Conservation (phyloP, 345 rosid genomes). For the Fremontodendron californicum region DNA sequence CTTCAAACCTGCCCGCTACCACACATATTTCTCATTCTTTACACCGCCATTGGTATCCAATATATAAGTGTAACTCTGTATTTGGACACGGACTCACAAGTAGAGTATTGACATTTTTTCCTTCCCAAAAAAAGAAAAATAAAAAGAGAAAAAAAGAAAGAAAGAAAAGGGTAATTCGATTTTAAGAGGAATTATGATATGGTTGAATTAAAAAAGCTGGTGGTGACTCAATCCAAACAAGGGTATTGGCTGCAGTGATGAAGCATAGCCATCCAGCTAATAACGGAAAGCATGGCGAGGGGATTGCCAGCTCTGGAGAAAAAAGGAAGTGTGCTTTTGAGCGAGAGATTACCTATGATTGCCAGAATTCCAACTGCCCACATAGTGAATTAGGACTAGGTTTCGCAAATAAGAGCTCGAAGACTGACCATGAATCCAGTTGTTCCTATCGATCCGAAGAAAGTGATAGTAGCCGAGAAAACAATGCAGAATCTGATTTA, state of each 20-base stretch:
- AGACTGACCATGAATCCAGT: not conserved
- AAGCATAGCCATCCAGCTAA: conserved; percentile 12
- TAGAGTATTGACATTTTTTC: no score
- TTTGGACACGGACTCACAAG: not conserved
- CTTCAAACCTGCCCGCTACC: not conserved
- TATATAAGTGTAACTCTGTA: not conserved
- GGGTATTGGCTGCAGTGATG: conserved; percentile 56
- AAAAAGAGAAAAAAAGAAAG: no score
- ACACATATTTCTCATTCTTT: not conserved
- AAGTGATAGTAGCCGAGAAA: not conserved
- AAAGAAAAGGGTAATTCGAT: not conserved
- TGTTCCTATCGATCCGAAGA: not conserved
- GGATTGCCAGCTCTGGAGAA: not conserved
- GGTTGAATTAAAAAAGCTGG: no score
- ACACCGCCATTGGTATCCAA: conserved; percentile 9
- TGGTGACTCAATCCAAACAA: no score
- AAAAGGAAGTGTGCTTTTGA: conserved; percentile 10
- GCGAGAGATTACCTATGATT: not conserved
- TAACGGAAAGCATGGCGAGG: not conserved
- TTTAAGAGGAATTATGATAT: not conserved
- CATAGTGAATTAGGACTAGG: not conserved
- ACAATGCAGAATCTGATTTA: conserved; percentile 11
- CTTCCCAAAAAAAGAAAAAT: no score
- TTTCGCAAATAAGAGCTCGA: not conserved
- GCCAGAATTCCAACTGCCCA: not conserved